A percentile compares a stretch with the other conserved stretches of the same genome.
Evolutionary conservation across 2,329 filamentous ascomycete species (phyloP).

Genomic region (Colletotrichum paranaense): DNA sequence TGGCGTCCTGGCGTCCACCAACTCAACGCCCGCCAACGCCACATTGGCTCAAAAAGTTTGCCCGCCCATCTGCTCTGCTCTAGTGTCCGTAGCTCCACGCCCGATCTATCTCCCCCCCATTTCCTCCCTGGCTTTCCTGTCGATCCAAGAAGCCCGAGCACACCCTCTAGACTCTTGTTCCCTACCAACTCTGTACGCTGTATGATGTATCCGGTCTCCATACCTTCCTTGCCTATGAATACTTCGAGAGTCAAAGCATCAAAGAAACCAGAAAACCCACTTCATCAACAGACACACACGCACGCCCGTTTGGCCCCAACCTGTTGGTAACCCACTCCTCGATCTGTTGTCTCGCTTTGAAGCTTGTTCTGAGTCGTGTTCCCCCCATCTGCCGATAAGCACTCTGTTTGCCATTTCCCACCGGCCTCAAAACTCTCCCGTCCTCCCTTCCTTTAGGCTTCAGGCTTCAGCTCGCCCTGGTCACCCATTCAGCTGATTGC

Average conservation of each 20-base stretch:
- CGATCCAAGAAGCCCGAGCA: neutral
- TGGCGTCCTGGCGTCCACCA: constrained; percentile 24
- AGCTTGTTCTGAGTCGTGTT: constrained; percentile 1
- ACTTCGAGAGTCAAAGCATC: neutral
- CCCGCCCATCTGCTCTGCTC: neutral
- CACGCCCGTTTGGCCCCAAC: neutral
- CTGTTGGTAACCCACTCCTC: neutral
- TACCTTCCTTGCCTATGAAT: too few relatives aligned
- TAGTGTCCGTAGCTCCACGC: neutral
- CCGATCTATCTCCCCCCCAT: neutral
- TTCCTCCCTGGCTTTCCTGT: neutral
- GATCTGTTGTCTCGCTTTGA: neutral
- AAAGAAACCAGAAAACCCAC: neutral
- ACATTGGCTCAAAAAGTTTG: constrained; percentile 7
- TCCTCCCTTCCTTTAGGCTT: too few relatives aligned
- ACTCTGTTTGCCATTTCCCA: neutral
- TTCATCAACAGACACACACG: neutral
- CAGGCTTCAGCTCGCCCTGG: constrained; percentile 9
- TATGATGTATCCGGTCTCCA: neutral
- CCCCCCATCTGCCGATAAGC: neutral
- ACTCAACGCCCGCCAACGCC: constrained; percentile 6
- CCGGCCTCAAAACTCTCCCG: constrained; percentile 7
- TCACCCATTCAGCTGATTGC: neutral
- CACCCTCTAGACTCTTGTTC: neutral
- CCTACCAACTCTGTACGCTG: neutral